Conservation (phyloP, 805 yeast genomes). For the Wickerhamomyces rabaulensis region DNA sequence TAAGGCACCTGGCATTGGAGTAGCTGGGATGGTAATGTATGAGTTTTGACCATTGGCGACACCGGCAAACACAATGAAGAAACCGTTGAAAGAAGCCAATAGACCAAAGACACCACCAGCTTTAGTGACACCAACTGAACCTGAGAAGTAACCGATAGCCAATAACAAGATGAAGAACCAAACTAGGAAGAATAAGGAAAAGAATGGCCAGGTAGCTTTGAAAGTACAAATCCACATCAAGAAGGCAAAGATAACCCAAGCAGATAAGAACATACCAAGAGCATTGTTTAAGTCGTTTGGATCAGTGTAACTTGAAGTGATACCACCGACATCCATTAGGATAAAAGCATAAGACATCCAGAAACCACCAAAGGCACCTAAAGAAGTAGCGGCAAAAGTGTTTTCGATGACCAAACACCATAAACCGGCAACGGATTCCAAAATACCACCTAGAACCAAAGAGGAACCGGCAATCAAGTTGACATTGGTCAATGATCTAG, state of each 20-base stretch:
- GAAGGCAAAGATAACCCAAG: slow-evolving; percentile 63
- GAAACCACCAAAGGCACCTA: slow-evolving; percentile 56
- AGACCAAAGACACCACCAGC: slow-evolving; percentile 65
- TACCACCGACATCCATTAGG: slow-evolving; percentile 51
- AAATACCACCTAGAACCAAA: slow-evolving; percentile 67
- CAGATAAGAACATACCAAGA: slow-evolving; percentile 52
- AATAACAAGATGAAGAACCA: slow-evolving; percentile 50
- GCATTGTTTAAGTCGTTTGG: slow-evolving; percentile 44
- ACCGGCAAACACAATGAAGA: slow-evolving; percentile 62
- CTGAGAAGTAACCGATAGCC: slow-evolving; percentile 47
- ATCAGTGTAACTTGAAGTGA: slow-evolving; percentile 41
- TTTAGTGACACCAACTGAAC: slow-evolving; percentile 33
- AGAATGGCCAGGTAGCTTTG: slow-evolving; percentile 56
- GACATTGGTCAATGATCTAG: slow-evolving; percentile 59
- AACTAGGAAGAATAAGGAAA: slow-evolving; percentile 46
- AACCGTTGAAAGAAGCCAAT: slow-evolving; percentile 49
- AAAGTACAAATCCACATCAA: slow-evolving; percentile 51
- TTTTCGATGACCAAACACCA: slow-evolving; percentile 73
- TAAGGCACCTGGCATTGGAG: slow-evolving; percentile 46
- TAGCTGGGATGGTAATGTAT: slow-evolving; percentile 47
- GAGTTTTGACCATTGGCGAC: slow-evolving; percentile 54
- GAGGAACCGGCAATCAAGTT: slow-evolving; percentile 63
- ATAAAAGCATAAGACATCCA: slow-evolving; percentile 76
- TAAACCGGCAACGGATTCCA: slow-evolving; percentile 69
- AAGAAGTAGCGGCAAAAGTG: slow-evolving; percentile 64